These are phyloP conservation scores for Phaseolus lunatus DNA, from an alignment of 306 rosid species.

Conservation along the genomic window DNA sequence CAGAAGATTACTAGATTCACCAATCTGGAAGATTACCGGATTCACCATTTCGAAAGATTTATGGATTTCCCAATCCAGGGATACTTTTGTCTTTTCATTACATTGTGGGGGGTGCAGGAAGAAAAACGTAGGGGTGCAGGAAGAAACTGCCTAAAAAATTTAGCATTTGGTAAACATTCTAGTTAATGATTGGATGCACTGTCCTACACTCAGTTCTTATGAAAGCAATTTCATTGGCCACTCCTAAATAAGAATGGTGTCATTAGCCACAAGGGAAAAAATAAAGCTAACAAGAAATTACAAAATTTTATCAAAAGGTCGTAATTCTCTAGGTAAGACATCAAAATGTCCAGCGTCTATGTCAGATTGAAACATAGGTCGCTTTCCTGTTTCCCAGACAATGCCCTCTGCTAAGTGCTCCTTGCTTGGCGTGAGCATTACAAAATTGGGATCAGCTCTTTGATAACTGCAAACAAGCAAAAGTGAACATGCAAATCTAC, in stretches of 20 bases:
- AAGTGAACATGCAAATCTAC: slow-evolving; percentile 1
- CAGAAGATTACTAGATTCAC: too few relatives aligned
- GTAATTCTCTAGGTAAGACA: slow-evolving; percentile 75
- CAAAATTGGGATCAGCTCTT: slow-evolving; percentile 96
- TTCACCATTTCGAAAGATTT: too few relatives aligned
- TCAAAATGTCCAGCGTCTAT: slow-evolving; percentile 83
- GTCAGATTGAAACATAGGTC: slow-evolving; percentile 81
- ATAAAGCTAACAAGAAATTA: slow-evolving; percentile 37
- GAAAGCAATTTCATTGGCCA: slow-evolving; percentile 11
- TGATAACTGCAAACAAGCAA: slow-evolving; percentile 68
- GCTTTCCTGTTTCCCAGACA: slow-evolving; percentile 76
- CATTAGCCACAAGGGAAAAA: neutral
- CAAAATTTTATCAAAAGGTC: slow-evolving; percentile 75
- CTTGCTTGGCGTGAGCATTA: slow-evolving; percentile 91
- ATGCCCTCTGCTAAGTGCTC: slow-evolving; percentile 92
- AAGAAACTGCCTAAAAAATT: too few relatives aligned
- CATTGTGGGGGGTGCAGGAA: too few relatives aligned
- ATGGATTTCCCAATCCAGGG: too few relatives aligned
- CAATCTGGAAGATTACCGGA: too few relatives aligned
- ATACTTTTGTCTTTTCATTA: too few relatives aligned
- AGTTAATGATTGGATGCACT: slow-evolving; percentile 10
- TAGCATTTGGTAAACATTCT: neutral
- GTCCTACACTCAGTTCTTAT: slow-evolving; percentile 6
- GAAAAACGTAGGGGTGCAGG: too few relatives aligned
- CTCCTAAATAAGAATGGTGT: neutral